These are phyloP conservation scores for Lepidium aucheri DNA, from an alignment of 345 rosid genomes.

Conservation along the genomic window DNA sequence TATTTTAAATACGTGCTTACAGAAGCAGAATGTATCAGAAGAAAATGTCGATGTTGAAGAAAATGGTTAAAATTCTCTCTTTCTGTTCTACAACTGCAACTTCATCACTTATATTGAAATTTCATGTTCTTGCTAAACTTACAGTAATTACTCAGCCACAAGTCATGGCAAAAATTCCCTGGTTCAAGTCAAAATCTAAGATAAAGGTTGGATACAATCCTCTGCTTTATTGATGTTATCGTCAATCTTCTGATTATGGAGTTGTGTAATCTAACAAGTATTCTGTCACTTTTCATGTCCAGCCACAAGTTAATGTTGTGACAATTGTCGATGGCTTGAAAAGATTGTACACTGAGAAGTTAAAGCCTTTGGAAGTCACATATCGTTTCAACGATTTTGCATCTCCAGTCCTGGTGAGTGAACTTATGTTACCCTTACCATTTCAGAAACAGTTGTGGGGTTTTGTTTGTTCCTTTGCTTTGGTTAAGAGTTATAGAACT, in stretches of 20 bases:
- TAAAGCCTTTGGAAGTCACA: constrained; percentile 78
- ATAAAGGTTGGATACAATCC: constrained; percentile 36
- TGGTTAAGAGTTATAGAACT: neutral
- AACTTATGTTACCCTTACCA: neutral
- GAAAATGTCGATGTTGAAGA: constrained; percentile 23
- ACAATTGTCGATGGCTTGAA: constrained; percentile 90
- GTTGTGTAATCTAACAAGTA: neutral
- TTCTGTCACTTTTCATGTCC: constrained; percentile 18
- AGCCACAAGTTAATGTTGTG: constrained; percentile 56
- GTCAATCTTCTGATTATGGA: neutral
- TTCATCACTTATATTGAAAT: neutral
- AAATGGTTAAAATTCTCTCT: constrained; percentile 38
- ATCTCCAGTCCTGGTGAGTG: constrained; percentile 69
- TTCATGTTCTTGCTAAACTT: constrained; percentile 12
- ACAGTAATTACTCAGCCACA: constrained; percentile 38
- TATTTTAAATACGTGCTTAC: neutral
- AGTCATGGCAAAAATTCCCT: constrained; percentile 33
- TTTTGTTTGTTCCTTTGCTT: neutral
- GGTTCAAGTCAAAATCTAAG: constrained; percentile 54
- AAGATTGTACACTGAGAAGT: constrained; percentile 68
- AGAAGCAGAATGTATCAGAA: constrained; percentile 36
- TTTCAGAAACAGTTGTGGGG: neutral
- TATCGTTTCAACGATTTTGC: constrained; percentile 91
- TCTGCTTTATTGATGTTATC: neutral
- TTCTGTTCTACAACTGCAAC: neutral